Percentiles rank a stretch among this genome's conserved stretches.
These are phyloP conservation scores for Osmanthus fragrans DNA, from an alignment of 257 asterid species.

Conservation along the genomic window DNA sequence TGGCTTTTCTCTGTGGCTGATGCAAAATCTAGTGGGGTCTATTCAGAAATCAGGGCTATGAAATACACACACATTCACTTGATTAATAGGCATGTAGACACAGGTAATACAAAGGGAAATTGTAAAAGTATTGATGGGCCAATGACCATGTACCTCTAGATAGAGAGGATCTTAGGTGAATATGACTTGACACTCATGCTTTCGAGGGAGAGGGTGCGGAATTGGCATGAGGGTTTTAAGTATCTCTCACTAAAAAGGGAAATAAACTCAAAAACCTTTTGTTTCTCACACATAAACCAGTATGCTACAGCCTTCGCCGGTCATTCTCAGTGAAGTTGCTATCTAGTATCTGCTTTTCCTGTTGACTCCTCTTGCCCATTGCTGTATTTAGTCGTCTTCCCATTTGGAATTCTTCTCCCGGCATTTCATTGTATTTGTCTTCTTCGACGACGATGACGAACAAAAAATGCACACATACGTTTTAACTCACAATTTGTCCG, in stretches of 20 bases:
- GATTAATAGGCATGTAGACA: background rate
- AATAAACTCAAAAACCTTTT: slow-evolving; percentile 25
- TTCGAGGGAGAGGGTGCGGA: background rate
- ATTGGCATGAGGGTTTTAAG: slow-evolving; percentile 41
- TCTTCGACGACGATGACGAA: no score
- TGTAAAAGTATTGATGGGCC: background rate
- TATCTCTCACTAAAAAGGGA: slow-evolving; percentile 3
- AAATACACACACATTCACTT: background rate
- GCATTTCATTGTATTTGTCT: background rate
- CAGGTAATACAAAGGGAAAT: background rate
- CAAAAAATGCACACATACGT: no score
- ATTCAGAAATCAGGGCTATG: background rate
- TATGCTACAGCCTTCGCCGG: slow-evolving; percentile 23
- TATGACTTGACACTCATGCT: slow-evolving; percentile 58
- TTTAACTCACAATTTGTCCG: background rate
- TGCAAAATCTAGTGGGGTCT: slow-evolving; percentile 12
- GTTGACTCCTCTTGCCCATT: slow-evolving; percentile 34
- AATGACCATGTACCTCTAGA: slow-evolving; percentile 3
- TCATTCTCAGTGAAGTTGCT: slow-evolving; percentile 33
- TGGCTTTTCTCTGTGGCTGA: slow-evolving; percentile 21
- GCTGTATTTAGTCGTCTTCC: background rate
- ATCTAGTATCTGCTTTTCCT: slow-evolving; percentile 33
- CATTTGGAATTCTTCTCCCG: background rate
- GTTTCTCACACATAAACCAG: slow-evolving; percentile 21
- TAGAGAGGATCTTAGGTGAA: slow-evolving; percentile 36